phyloP scores from a whole-genome alignment of 169 alveolate species.

The Cryptosporidium canis region DNA sequence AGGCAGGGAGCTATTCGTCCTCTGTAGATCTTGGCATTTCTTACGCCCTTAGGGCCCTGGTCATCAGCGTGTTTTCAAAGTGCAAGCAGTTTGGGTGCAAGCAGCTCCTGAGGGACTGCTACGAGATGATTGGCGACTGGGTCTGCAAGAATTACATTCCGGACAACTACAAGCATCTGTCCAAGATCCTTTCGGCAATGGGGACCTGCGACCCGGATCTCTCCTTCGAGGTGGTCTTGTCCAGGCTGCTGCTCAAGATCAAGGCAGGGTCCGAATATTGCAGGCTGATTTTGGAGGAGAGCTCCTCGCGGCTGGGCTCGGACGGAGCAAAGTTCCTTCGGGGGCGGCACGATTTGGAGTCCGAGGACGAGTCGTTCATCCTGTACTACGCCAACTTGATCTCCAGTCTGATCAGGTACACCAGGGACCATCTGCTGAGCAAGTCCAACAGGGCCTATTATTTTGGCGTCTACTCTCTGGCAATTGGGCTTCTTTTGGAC shows the following conservation, averaged over 20 bases:
- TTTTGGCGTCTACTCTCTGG: slow-evolving; percentile 6
- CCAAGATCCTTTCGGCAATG: slow-evolving; percentile 50
- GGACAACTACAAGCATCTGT: slow-evolving; percentile 55
- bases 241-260: slow-evolving; percentile 10
- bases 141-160: slow-evolving; percentile 21
- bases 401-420: slow-evolving; percentile 48
- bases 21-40: slow-evolving; percentile 65
- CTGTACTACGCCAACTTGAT: slow-evolving; percentile 19
- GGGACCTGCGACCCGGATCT: slow-evolving; percentile 34
- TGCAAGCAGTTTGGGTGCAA: slow-evolving; percentile 37
- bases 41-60: slow-evolving; percentile 30
- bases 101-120: slow-evolving; percentile 21
- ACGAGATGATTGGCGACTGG: slow-evolving; percentile 36
- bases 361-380: slow-evolving; percentile 44
- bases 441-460: not conserved
- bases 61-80: not conserved
- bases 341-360: not conserved
- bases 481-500: slow-evolving; percentile 2
- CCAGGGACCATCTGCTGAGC: not conserved
- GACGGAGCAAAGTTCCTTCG: not conserved
- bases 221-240: not conserved
- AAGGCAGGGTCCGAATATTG: not conserved
- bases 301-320: not conserved
- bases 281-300: not conserved
- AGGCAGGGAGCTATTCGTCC: slow-evolving; percentile 33